These are phyloP conservation scores for Keithomyces neogunnii DNA, from an alignment of 2,329 filamentous ascomycete genomes.

Conservation along the genomic window DNA sequence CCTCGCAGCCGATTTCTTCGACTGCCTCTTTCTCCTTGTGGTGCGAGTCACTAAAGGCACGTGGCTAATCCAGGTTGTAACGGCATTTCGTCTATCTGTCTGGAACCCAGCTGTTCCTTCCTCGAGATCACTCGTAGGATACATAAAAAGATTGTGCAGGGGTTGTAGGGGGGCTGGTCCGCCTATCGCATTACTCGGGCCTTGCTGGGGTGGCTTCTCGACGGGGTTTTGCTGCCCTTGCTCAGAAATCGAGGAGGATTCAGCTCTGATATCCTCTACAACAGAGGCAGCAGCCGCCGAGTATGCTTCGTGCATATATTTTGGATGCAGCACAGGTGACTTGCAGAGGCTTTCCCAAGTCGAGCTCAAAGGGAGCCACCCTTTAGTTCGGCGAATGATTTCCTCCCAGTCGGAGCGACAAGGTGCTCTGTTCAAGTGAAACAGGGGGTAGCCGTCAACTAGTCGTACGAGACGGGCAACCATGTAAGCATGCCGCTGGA, in stretches of 20 bases:
- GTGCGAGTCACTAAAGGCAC: conserved; percentile 35
- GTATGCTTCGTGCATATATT: not conserved
- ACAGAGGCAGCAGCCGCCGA: not conserved
- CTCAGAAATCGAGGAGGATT: not conserved
- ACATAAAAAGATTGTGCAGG: too few relatives aligned
- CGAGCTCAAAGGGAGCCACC: conserved; percentile 58
- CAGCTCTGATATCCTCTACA: not conserved
- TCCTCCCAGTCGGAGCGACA: conserved; percentile 76
- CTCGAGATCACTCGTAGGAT: too few relatives aligned
- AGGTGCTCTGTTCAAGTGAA: conserved; percentile 62
- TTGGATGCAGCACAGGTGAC: conserved; percentile 31
- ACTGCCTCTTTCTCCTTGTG: conserved; percentile 28
- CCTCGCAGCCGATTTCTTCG: conserved; percentile 14
- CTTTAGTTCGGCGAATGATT: conserved; percentile 56
- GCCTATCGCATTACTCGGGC: not conserved
- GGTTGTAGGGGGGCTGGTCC: not conserved
- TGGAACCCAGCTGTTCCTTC: conserved; percentile 58
- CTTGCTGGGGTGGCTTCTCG: not conserved
- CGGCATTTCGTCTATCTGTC: conserved; percentile 59
- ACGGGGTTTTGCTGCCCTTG: not conserved
- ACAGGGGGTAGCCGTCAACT: conserved; percentile 72
- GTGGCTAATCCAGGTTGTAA: conserved; percentile 61
- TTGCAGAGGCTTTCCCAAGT: conserved; percentile 66
- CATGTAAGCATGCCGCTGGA: conserved; percentile 74
- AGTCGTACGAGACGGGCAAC: conserved; percentile 66